Conservation (phyloP, 2,329 filamentous ascomycete species). For the Aotearoamyces nothofagi region DNA sequence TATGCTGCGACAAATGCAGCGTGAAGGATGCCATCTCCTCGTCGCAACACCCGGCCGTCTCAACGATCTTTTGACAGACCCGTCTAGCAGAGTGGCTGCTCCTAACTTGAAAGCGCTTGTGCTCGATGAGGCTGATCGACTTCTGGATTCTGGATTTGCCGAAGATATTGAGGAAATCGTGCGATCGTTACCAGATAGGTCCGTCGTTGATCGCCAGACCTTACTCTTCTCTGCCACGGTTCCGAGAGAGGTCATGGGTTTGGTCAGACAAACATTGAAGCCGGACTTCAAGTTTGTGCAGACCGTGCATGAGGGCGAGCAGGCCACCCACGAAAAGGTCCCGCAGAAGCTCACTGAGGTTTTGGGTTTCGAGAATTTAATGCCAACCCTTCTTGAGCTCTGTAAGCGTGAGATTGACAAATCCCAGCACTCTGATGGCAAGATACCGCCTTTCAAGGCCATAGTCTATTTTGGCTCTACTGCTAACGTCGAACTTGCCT, state of each 20-base stretch:
- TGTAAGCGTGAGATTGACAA: constrained; percentile 22
- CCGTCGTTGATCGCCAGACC: constrained; percentile 63
- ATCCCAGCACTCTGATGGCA: constrained; percentile 5
- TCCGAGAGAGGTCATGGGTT: constrained; percentile 62
- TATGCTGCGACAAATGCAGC: constrained; percentile 19
- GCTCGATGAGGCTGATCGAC: constrained; percentile 93
- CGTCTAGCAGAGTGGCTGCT: constrained; percentile 22
- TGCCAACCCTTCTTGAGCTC: constrained; percentile 52
- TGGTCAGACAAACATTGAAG: constrained; percentile 64
- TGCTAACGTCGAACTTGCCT: constrained; percentile 51
- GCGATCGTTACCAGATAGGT: constrained; percentile 42
- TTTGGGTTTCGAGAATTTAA: constrained; percentile 57
- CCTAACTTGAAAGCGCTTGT: constrained; percentile 74
- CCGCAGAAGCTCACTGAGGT: constrained; percentile 62
- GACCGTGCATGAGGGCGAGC: constrained; percentile 68
- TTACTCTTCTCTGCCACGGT: constrained; percentile 93
- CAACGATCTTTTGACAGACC: constrained; percentile 56
- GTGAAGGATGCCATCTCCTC: constrained; percentile 76
- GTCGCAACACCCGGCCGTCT: constrained; percentile 84
- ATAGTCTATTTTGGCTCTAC: constrained; percentile 84
- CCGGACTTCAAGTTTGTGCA: constrained; percentile 78
- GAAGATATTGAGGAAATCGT: constrained; percentile 48
- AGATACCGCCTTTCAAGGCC: constrained; percentile 73
- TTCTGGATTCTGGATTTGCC: constrained; percentile 85
- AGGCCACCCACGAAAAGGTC: constrained; percentile 70